Base-by-base conservation (phyloP, 176 grass and related monocot species). In the maize (Zea mays) region DNA sequence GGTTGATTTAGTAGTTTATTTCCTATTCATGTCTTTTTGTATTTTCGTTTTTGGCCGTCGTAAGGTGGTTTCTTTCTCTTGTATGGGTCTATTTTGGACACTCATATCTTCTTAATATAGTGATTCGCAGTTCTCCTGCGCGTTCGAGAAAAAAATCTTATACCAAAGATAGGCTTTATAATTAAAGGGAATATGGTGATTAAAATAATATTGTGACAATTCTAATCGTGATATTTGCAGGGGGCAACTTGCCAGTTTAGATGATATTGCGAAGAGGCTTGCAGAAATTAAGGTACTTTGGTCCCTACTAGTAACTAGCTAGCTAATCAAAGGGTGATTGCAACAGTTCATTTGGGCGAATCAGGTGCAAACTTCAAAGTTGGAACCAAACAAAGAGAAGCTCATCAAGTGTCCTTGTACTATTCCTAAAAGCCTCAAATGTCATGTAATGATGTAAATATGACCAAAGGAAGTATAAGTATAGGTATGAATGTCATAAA, bases 401-500 rank as follows among this genome's bases (percentile, higher is more conserved):
- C 27, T 27, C 20, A 33, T 33, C 8, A 59, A 27, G 3, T 10
- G 27, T 59, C 27, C 56, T 59, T 59, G 56, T 59, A 59, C 56
- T 59, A 10, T 60, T 27, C 10, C 9, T 60, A 27, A 60, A 60
- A 27, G 3, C 8, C 27, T 27, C 27, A 27, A 27, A 27, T 27
- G 27, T 27, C 27, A 27, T 27, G 1, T 27, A 27, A 27, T 27
- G 27, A 27, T 27, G 27, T 60, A 60, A 10, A 72, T 47, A 48
- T 85, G 46, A 65, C 1, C 3, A 20, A 16, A 21, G 55, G 55
- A n/a, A 20, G 55, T 21, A 37, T 71, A 40, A 65, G 20, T 47
- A 77, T 72, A 67, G 40, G 8, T 43, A 20, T n/a, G 3, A 52
- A 19, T 74, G 36, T 49, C 7, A 39, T 46, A 85, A 62, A 59